Evolutionary conservation across 352 stramenopile genomes (phyloP).

Genomic region (Phytophthora multivora): DNA sequence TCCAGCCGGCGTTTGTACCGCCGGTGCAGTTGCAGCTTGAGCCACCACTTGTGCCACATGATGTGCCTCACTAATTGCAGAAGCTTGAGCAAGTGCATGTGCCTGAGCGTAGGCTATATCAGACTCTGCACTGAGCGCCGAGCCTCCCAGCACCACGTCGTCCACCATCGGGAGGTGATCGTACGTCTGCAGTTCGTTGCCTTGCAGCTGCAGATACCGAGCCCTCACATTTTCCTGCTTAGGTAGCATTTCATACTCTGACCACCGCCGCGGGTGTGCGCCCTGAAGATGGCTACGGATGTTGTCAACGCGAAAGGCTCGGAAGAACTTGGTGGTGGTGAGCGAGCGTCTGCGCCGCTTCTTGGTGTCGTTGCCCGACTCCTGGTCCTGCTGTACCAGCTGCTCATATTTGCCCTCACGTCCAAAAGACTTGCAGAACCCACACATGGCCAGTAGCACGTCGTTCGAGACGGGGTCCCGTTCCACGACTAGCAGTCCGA

Average conservation of each 20-base stretch:
- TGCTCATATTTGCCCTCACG: slow-evolving; percentile 80
- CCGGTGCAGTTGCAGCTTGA: slow-evolving; percentile 12
- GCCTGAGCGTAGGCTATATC: slow-evolving; percentile 69
- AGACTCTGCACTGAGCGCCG: slow-evolving; percentile 52
- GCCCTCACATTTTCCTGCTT: slow-evolving; percentile 70
- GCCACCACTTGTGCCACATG: slow-evolving; percentile 28
- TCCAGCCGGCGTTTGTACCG: slow-evolving; percentile 13
- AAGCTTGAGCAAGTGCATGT: slow-evolving; percentile 44
- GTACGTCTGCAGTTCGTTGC: slow-evolving; percentile 57
- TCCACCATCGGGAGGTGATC: slow-evolving; percentile 71
- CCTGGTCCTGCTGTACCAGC: slow-evolving; percentile 62
- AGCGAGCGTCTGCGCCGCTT: slow-evolving; percentile 77
- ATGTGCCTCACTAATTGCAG: slow-evolving; percentile 38
- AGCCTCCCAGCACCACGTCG: slow-evolving; percentile 68
- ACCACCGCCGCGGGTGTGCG: slow-evolving; percentile 74
- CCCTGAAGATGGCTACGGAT: slow-evolving; percentile 86
- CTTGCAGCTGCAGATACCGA: slow-evolving; percentile 66
- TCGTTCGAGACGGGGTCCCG: slow-evolving; percentile 64
- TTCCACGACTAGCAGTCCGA: slow-evolving; percentile 73
- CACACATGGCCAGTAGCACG: slow-evolving; percentile 82
- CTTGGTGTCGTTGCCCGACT: slow-evolving; percentile 59
- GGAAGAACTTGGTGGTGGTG: slow-evolving; percentile 90
- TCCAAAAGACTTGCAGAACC: slow-evolving; percentile 85
- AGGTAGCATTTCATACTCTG: slow-evolving; percentile 78
- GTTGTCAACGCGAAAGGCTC: slow-evolving; percentile 84